These are phyloP conservation scores for Fusarium compactum DNA, from an alignment of 2,329 filamentous ascomycete genomes.

Conservation along the genomic window DNA sequence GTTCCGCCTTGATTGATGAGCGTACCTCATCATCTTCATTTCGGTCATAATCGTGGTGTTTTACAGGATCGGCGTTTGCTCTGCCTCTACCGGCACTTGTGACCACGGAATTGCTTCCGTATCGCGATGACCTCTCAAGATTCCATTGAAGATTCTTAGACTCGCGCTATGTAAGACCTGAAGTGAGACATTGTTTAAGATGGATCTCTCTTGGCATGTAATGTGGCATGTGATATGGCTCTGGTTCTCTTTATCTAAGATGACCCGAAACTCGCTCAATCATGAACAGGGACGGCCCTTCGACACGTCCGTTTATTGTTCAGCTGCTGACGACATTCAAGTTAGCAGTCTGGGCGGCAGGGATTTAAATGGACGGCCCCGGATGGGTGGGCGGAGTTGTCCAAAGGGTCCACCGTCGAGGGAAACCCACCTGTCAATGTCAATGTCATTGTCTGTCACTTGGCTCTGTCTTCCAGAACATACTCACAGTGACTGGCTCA, in stretches of 20 bases:
- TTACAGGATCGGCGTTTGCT: neutral
- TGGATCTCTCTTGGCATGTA: conserved; percentile 12
- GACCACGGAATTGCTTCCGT: conserved; percentile 8
- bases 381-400: conserved; percentile 20
- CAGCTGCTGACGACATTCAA: conserved; percentile 33
- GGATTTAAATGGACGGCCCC: conserved; percentile 34
- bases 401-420: conserved; percentile 17
- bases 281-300: neutral
- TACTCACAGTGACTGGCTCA: neutral
- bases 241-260: neutral
- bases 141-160: conserved; percentile 4
- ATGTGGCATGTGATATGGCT: neutral
- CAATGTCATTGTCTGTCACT: conserved; percentile 1
- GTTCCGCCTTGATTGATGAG: neutral
- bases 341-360: conserved; percentile 16
- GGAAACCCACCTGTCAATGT: conserved; percentile 21
- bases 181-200: conserved; percentile 19
- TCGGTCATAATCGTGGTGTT: neutral
- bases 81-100: conserved; percentile 4
- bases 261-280: neutral
- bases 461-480: conserved; percentile 1
- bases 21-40: neutral
- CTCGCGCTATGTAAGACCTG: conserved; percentile 1
- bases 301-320: conserved; percentile 1
- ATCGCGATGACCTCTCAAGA: conserved; percentile 1